Evolutionary conservation across 2,329 filamentous ascomycete genomes (phyloP).

Genomic region (Colletotrichum caudatum): DNA sequence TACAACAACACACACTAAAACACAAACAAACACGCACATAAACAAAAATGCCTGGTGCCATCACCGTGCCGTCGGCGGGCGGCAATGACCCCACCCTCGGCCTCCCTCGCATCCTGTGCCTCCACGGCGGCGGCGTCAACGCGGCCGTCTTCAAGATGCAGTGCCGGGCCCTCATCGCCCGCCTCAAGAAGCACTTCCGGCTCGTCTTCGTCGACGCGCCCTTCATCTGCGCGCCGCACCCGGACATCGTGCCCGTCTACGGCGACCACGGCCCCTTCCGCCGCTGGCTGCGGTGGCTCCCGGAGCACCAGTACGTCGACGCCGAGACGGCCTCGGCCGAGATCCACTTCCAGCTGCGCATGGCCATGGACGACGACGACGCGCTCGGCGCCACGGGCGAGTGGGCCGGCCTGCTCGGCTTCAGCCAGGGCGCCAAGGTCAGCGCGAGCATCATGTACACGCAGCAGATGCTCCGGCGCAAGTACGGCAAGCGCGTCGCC

Average conservation of each 20-base stretch:
- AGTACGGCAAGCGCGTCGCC: conserved; percentile 47
- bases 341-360: conserved; percentile 54
- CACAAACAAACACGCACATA: not conserved
- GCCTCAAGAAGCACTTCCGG: conserved; percentile 70
- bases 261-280: conserved; percentile 74
- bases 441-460: conserved; percentile 69
- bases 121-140: conserved; percentile 84
- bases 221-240: conserved; percentile 70
- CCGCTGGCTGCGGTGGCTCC: conserved; percentile 71
- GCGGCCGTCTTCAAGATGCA: conserved; percentile 77
- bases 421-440: conserved; percentile 75
- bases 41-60: conserved; percentile 36
- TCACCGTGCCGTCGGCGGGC: conserved; percentile 15
- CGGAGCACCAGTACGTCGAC: conserved; percentile 66
- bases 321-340: conserved; percentile 55
- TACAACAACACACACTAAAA: no score
- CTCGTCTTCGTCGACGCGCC: conserved; percentile 80
- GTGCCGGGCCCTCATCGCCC: conserved; percentile 65
- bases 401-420: conserved; percentile 73
- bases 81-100: conserved; percentile 38
- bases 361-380: conserved; percentile 66
- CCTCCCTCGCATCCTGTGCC: conserved; percentile 78
- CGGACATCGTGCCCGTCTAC: conserved; percentile 74
- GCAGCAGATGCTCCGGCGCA: conserved; percentile 68
- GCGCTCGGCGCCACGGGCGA: conserved; percentile 62